phyloP scores from a whole-genome alignment of 2,329 filamentous ascomycete species.

The Cucurbitaria berberidis region DNA sequence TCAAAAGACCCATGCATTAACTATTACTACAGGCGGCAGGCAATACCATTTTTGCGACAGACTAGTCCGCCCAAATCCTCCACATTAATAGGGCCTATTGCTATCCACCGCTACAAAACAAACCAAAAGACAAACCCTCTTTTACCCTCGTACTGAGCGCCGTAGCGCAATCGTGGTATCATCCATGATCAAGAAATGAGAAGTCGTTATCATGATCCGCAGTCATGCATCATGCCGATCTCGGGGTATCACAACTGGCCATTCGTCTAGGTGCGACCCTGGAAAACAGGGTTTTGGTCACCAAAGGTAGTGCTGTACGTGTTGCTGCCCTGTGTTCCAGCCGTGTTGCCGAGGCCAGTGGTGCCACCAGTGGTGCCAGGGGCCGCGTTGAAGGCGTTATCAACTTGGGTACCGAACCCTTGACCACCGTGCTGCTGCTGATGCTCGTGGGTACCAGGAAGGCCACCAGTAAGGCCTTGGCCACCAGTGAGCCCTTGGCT shows the following conservation, averaged over 20 bases:
- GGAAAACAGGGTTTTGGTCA: slow-evolving; percentile 53
- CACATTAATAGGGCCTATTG: slow-evolving; percentile 20
- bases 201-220: slow-evolving; percentile 27
- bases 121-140: slow-evolving; percentile 13
- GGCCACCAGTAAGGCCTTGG: slow-evolving; percentile 6
- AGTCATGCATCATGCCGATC: slow-evolving; percentile 10
- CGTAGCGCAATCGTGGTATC: slow-evolving; percentile 41
- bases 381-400: slow-evolving; percentile 49
- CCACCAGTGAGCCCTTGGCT: slow-evolving; percentile 10
- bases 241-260: slow-evolving; percentile 11
- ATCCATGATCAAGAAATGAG: slow-evolving; percentile 34
- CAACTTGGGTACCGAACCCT: slow-evolving; percentile 54
- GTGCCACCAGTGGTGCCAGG: slow-evolving; percentile 16
- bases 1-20: slow-evolving; percentile 17
- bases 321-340: slow-evolving; percentile 13
- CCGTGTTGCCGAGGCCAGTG: slow-evolving; percentile 14
- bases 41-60: slow-evolving; percentile 9
- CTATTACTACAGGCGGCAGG: slow-evolving; percentile 24
- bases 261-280: slow-evolving; percentile 40
- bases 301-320: slow-evolving; percentile 50
- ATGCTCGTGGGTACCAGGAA: slow-evolving; percentile 2
- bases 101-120: slow-evolving; percentile 2
- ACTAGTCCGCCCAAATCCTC: slow-evolving; percentile 2
- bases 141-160: slow-evolving; percentile 28
- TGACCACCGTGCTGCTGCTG: slow-evolving; percentile 13